These are phyloP conservation scores for Begonia masoniana DNA, from an alignment of 306 rosid genomes.

Conservation along the genomic window DNA sequence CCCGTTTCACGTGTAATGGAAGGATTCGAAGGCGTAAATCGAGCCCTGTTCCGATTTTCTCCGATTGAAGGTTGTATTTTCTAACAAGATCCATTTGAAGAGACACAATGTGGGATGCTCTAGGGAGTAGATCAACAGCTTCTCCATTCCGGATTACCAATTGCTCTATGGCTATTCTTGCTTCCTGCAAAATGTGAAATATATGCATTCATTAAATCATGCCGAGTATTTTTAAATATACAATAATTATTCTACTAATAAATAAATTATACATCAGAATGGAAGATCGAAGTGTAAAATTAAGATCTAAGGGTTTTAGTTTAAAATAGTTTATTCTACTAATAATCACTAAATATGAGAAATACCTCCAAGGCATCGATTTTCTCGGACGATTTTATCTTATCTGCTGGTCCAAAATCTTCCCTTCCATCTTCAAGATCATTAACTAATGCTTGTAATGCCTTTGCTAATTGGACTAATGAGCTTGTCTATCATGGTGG, in stretches of 20 bases:
- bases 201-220: background rate
- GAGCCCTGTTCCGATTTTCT: constrained; percentile 27
- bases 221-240: too few species aligned
- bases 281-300: too few species aligned
- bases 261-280: too few species aligned
- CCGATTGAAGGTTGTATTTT: constrained; percentile 53
- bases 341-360: constrained; percentile 1
- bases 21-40: constrained; percentile 45
- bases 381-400: constrained; percentile 45
- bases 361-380: constrained; percentile 86
- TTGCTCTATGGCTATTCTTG: constrained; percentile 81
- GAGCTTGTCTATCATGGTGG: constrained; percentile 45
- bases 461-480: constrained; percentile 71
- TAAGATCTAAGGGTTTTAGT: too few species aligned
- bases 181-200: constrained; percentile 45
- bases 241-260: too few species aligned
- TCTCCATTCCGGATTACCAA: constrained; percentile 69
- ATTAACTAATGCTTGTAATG: constrained; percentile 42
- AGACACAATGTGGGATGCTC: constrained; percentile 42
- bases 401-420: constrained; percentile 36
- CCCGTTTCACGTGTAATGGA: constrained; percentile 28
- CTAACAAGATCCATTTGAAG: constrained; percentile 58
- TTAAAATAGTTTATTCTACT: background rate
- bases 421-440: constrained; percentile 62
- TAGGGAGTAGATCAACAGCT: constrained; percentile 64